phyloP scores from a whole-genome alignment of 2,329 filamentous ascomycete genomes.

The Fusarium austroafricanum region DNA sequence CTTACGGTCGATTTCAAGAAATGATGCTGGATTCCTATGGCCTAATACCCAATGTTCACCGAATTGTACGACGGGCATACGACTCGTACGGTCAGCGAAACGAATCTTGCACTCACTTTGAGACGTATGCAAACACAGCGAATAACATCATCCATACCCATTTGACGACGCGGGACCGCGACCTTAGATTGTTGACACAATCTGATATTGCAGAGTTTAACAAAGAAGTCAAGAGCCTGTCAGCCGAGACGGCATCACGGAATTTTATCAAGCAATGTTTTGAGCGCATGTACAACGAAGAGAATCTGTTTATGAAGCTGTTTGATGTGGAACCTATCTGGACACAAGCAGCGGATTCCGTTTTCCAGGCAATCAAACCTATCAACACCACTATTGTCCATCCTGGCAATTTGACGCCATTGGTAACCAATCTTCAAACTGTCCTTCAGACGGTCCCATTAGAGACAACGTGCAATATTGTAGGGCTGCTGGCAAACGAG shows the following conservation, averaged over 20 bases:
- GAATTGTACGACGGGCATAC: conserved; percentile 63
- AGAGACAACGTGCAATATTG: conserved; percentile 64
- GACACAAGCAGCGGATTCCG: conserved; percentile 61
- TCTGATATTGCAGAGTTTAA: conserved; percentile 66
- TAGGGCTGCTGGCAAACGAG: conserved; percentile 69
- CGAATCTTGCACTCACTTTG: conserved; percentile 56
- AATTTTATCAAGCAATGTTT: conserved; percentile 71
- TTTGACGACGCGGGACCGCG: conserved; percentile 63
- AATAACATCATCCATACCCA: conserved; percentile 67
- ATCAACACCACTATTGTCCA: conserved; percentile 65
- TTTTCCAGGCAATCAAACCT: conserved; percentile 61
- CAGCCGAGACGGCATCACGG: conserved; percentile 65
- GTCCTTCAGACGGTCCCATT: conserved; percentile 61
- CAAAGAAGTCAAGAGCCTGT: conserved; percentile 61
- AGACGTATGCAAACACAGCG: conserved; percentile 66
- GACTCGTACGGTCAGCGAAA: conserved; percentile 62
- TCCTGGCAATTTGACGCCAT: conserved; percentile 64
- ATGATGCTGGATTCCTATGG: conserved; percentile 67
- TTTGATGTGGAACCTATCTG: conserved; percentile 67
- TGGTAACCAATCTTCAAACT: conserved; percentile 63
- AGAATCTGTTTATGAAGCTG: conserved; percentile 64
- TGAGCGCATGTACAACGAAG: conserved; percentile 67
- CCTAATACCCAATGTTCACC: conserved; percentile 67
- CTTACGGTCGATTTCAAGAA: conserved; percentile 70
- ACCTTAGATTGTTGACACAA: conserved; percentile 64